Conservation (phyloP, 2,329 filamentous ascomycete species). For the Chrysosporium keratinophilum region DNA sequence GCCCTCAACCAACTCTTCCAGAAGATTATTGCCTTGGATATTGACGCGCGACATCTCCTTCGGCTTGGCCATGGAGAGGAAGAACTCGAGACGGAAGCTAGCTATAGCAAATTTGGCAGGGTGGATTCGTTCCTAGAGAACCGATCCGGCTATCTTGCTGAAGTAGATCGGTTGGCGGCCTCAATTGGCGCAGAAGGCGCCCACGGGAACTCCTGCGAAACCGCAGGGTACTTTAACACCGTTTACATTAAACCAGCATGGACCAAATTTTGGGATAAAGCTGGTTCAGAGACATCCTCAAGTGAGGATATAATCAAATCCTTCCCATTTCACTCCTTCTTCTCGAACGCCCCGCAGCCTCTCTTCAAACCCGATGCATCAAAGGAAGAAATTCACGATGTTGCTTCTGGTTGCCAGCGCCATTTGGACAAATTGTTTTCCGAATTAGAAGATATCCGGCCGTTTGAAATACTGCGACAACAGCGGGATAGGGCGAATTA, state of each 20-base stretch:
- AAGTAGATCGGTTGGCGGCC: constrained; percentile 75
- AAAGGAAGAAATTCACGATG: constrained; percentile 59
- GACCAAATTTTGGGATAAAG: constrained; percentile 66
- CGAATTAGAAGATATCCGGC: constrained; percentile 82
- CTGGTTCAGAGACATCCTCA: constrained; percentile 47
- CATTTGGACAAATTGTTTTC: constrained; percentile 86
- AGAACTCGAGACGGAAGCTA: constrained; percentile 73
- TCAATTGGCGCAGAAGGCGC: constrained; percentile 81
- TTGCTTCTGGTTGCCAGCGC: constrained; percentile 72
- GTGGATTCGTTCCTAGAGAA: constrained; percentile 94
- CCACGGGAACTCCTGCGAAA: constrained; percentile 94
- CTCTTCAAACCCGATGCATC: constrained; percentile 61
- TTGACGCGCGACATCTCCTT: constrained; percentile 86
- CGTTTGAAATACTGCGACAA: constrained; percentile 84
- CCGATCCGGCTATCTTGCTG: constrained; percentile 62
- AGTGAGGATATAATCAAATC: constrained; percentile 54
- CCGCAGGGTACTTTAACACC: constrained; percentile 88
- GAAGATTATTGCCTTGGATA: constrained; percentile 92
- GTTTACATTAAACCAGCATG: constrained; percentile 85
- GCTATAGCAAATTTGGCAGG: constrained; percentile 86
- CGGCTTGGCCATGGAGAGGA: constrained; percentile 92
- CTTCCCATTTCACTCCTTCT: constrained; percentile 85
- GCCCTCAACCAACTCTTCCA: constrained; percentile 95
- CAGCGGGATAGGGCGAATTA: constrained; percentile 94
- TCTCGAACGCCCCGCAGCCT: constrained; percentile 75